These are phyloP conservation scores for Rhodotorula graminis DNA, from an alignment of 768 basidiomycete species.

Conservation along the genomic window DNA sequence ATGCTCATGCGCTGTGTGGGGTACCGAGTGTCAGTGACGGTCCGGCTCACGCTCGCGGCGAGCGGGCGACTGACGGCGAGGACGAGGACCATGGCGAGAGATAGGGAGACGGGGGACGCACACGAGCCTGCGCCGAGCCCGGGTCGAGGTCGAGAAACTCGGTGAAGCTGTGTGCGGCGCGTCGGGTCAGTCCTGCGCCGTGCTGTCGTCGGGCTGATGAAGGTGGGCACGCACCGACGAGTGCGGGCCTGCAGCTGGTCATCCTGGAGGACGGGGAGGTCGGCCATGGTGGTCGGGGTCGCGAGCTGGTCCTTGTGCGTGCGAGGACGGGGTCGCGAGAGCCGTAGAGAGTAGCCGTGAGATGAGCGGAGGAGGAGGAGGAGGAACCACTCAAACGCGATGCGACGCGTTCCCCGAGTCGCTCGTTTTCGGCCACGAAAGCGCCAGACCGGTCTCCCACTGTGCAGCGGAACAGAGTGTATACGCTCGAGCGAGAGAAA, in stretches of 20 bases:
- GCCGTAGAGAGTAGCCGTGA: not conserved
- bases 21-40: not conserved
- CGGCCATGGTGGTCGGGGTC: not conserved
- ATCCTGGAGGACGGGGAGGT: conserved; percentile 21
- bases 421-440: too few species aligned
- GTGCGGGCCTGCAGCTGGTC: conserved; percentile 15
- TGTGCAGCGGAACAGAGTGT: too few species aligned
- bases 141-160: conserved; percentile 38
- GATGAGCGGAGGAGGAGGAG: not conserved
- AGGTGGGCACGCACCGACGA: conserved; percentile 5
- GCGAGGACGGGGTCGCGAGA: not conserved
- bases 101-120: not conserved
- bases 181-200: not conserved
- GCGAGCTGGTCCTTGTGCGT: too few species aligned
- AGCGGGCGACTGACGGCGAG: too few species aligned
- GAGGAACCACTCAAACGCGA: too few species aligned
- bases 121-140: conserved; percentile 11
- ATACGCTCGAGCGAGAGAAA: too few species aligned
- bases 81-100: too few species aligned
- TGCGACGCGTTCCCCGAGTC: not conserved
- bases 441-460: too few species aligned
- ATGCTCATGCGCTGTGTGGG: conserved; percentile 23
- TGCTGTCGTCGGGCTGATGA: not conserved
- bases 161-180: conserved; percentile 16
- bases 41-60: too few species aligned